Conservation (phyloP, 306 rosid species). For the Cucurbita moschata region DNA sequence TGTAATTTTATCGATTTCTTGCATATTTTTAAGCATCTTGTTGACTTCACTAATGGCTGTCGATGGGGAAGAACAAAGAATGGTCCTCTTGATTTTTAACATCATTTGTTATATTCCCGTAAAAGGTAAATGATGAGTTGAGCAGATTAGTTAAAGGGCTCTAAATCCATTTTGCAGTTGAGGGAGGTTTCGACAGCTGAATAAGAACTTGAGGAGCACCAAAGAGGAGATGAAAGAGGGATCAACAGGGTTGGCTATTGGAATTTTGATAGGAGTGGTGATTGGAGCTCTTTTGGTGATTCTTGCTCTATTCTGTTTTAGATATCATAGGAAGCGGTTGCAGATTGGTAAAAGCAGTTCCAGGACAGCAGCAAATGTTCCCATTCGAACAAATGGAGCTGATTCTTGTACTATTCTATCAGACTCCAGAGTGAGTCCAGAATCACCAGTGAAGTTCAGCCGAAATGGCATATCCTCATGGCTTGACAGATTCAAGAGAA, state of each 20-base stretch:
- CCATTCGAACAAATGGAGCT: conserved; percentile 80
- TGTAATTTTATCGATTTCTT: not conserved
- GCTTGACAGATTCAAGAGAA: conserved; percentile 76
- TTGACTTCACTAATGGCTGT: conserved; percentile 4
- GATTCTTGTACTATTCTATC: conserved; percentile 63
- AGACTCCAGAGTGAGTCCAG: conserved; percentile 80
- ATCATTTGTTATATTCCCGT: not conserved
- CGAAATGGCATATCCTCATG: conserved; percentile 41
- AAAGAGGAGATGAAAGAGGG: conserved; percentile 63
- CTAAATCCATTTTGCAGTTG: conserved; percentile 24
- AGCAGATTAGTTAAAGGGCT: not conserved
- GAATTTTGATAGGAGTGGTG: conserved; percentile 94
- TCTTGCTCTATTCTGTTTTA: conserved; percentile 60
- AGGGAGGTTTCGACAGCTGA: conserved; percentile 34
- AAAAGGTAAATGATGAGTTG: not conserved
- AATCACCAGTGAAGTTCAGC: conserved; percentile 74
- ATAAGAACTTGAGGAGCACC: conserved; percentile 20
- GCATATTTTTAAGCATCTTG: not conserved
- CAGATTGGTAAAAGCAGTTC: conserved; percentile 96
- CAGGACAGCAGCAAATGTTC: conserved; percentile 64
- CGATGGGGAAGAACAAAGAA: not conserved
- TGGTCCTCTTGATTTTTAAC: not conserved
- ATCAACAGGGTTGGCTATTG: conserved; percentile 68
- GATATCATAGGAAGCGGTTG: conserved; percentile 67
- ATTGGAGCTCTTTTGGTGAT: conserved; percentile 79